Evolutionary conservation across 176 grass and related monocot genomes (phyloP), one percentile per base, ranked within the genome.

Genomic region (Avena sativa): DNA sequence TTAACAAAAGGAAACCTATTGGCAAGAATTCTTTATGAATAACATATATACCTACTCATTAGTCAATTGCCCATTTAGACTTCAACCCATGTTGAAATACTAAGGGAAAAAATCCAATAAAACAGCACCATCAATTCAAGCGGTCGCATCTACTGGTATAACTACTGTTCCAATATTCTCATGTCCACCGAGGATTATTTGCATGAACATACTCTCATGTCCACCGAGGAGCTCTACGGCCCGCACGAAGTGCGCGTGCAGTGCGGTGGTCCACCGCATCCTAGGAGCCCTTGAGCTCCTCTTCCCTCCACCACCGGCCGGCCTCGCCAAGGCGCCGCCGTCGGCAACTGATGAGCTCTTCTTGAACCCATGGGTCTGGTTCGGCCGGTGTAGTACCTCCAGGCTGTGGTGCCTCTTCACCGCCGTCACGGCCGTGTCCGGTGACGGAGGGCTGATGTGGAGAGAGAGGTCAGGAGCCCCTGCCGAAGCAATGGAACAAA

Each of bases 221-320:
- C 96, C 96, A 25, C 97, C 97, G 2, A 98, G 97, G 40, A 98
- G 94, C 87, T 96, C 90, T 9, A 98, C 97, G 10, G 97, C 94
- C 44, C 95, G 94, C 50, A 98, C 94, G 61, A 98, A 98, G 90
- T 98, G 97, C 3, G 94, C 85, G 84, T 98, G 97, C 23, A 98
- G 94, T 13, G 94, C 83, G 19, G 94, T 98, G 8, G 97, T 98
- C 97, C 97, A 98, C 84, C 97, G 86, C 97, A 98, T 98, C 89
- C 97, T 90, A 17, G 97, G 94, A 89, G 97, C 94, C 87, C 94
- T 94, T 6, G 87, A 50, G 79, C 84, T 94, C 76, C 92, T 96
- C 86, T 88, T 98, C 53, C 86, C 6, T 0, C 86, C 81, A 12
- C 82, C 52, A 71, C 8, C 36, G n/a, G 15, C 21, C 5, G 90